Evolutionary conservation across 306 rosid genomes (phyloP).

Genomic region (Carpinus fangiana): DNA sequence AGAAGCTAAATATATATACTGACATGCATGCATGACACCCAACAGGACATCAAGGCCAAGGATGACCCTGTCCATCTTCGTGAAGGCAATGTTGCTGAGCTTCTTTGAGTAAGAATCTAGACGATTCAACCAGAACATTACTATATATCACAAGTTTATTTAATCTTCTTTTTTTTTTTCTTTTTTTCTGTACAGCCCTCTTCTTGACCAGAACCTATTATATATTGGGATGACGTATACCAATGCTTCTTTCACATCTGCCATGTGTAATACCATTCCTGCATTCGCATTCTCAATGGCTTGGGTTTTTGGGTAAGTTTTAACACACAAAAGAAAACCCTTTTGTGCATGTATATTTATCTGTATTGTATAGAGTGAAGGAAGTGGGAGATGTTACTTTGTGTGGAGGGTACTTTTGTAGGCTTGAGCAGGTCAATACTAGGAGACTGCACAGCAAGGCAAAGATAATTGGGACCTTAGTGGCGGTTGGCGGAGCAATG

Average conservation of each 20-base stretch:
- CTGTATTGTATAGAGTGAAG: no score
- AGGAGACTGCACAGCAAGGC: conserved; percentile 40
- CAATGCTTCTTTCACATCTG: conserved; percentile 50
- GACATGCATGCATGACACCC: background rate
- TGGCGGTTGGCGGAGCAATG: conserved; percentile 55
- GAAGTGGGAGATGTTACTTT: background rate
- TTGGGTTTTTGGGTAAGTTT: conserved; percentile 37
- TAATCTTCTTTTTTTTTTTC: background rate
- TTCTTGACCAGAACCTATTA: conserved; percentile 57
- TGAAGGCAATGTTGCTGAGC: conserved; percentile 38
- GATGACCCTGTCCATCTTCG: conserved; percentile 41
- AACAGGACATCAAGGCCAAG: conserved; percentile 52
- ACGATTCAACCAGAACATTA: background rate
- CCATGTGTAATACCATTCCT: conserved; percentile 58
- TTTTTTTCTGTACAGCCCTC: conserved; percentile 40
- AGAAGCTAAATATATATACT: background rate
- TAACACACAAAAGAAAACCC: background rate
- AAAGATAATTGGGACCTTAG: conserved; percentile 42
- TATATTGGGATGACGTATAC: conserved; percentile 51
- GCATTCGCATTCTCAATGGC: conserved; percentile 58
- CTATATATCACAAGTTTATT: background rate
- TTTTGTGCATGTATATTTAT: background rate
- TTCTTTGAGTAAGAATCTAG: conserved; percentile 38
- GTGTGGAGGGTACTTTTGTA: conserved; percentile 7
- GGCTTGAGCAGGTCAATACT: conserved; percentile 51